Evolutionary conservation across 2,329 filamentous ascomycete species (phyloP).

Genomic region (Neophaeococcomyces aloes): DNA sequence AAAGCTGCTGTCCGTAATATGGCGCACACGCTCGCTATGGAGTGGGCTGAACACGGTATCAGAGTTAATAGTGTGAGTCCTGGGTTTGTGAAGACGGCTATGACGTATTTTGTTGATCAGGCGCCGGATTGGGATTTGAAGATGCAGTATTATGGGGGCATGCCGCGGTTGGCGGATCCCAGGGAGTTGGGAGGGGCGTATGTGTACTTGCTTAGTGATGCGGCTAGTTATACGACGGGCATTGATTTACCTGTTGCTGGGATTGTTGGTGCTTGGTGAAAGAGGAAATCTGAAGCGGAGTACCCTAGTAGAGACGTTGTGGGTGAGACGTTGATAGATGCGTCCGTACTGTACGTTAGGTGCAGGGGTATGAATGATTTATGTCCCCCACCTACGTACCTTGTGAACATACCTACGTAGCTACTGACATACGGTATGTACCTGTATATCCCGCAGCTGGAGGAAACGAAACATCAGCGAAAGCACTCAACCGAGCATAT

Average conservation of each 20-base stretch:
- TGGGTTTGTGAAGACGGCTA: constrained; percentile 24
- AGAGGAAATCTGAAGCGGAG: constrained; percentile 4
- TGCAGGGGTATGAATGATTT: no score
- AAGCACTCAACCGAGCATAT: no score
- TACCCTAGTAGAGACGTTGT: no score
- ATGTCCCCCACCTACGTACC: no score
- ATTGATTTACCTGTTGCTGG: constrained; percentile 32
- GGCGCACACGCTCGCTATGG: constrained; percentile 47
- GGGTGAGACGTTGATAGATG: no score
- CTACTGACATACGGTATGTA: no score
- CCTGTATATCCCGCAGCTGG: no score
- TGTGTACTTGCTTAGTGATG: constrained; percentile 46
- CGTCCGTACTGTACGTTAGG: no score
- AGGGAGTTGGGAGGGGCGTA: constrained; percentile 48
- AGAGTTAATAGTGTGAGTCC: constrained; percentile 17
- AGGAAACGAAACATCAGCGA: no score
- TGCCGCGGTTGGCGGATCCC: constrained; percentile 44
- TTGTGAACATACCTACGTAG: no score
- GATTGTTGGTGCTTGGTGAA: constrained; percentile 25
- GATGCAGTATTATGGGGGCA: constrained; percentile 49
- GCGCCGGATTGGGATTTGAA: constrained; percentile 46
- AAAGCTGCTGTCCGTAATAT: constrained; percentile 58
- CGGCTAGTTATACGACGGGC: constrained; percentile 29
- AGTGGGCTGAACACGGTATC: constrained; percentile 18
- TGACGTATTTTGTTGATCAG: constrained; percentile 44